Evolutionary conservation across 2,329 filamentous ascomycete species (phyloP).

Genomic region (Aspergillus ustus): DNA sequence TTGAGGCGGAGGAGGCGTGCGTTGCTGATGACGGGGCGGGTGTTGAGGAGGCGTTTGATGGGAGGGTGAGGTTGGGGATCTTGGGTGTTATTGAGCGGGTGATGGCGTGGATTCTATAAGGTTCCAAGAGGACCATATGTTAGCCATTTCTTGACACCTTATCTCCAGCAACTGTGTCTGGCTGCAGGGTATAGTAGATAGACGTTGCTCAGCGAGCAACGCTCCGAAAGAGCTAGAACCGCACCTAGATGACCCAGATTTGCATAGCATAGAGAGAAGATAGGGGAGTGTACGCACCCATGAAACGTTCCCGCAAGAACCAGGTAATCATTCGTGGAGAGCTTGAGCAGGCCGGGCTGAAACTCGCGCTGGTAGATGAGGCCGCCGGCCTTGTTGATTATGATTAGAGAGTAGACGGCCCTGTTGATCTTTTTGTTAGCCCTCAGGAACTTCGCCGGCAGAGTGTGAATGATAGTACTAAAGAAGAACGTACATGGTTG

Average conservation of each 20-base stretch:
- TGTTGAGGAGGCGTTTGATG: neutral
- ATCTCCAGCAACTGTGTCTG: too few relatives aligned
- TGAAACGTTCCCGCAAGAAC: slow-evolving; percentile 97
- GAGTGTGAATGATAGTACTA: neutral
- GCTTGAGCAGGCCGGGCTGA: slow-evolving; percentile 81
- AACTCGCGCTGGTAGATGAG: slow-evolving; percentile 96
- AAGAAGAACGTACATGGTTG: neutral
- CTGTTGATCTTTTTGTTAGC: slow-evolving; percentile 51
- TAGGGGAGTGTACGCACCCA: slow-evolving; percentile 61
- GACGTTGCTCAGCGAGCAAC: neutral
- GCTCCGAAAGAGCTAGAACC: neutral
- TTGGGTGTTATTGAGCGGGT: slow-evolving; percentile 59
- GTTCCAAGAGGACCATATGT: neutral
- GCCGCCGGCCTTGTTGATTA: slow-evolving; percentile 98
- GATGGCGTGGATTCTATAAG: slow-evolving; percentile 65
- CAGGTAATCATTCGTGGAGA: slow-evolving; percentile 94
- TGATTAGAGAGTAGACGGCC: slow-evolving; percentile 92
- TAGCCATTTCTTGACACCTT: neutral
- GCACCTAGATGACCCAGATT: too few relatives aligned
- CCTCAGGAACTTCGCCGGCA: neutral
- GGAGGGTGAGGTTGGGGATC: slow-evolving; percentile 31
- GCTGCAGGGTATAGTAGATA: too few relatives aligned
- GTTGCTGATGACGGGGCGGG: neutral
- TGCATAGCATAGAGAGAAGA: neutral
- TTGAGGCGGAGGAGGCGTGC: slow-evolving; percentile 7